Evolutionary conservation across 495 filamentous ascomycete genomes (phyloP).

Genomic region (Tuber brumale): DNA sequence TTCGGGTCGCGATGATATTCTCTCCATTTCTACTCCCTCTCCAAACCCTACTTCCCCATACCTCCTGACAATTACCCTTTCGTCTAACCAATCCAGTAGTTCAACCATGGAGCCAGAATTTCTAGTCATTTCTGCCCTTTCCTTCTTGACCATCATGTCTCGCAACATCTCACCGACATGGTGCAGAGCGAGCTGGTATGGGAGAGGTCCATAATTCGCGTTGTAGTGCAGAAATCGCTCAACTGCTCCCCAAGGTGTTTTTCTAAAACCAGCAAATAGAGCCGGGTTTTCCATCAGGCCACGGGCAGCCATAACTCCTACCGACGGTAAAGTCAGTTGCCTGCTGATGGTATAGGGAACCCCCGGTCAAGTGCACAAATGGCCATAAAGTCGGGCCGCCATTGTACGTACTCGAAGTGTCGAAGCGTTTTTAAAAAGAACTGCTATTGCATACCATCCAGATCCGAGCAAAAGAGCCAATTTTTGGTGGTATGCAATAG

Average conservation of each 20-base stretch:
- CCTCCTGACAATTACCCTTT: constrained; percentile 38
- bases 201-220: constrained; percentile 50
- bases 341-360: neutral
- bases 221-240: constrained; percentile 52
- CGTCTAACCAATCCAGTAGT: constrained; percentile 57
- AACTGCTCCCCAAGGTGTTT: constrained; percentile 56
- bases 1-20: constrained; percentile 9
- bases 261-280: constrained; percentile 51
- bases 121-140: constrained; percentile 50
- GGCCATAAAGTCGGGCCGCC: neutral
- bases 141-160: constrained; percentile 50
- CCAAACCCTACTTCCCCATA: constrained; percentile 40
- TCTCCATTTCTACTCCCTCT: constrained; percentile 28
- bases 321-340: constrained; percentile 42
- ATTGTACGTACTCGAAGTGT: too few relatives aligned
- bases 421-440: too few relatives aligned
- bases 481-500: too few relatives aligned
- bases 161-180: constrained; percentile 59
- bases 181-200: constrained; percentile 55
- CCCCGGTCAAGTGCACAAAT: neutral
- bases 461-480: too few relatives aligned
- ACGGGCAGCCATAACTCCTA: constrained; percentile 60
- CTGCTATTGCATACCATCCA: too few relatives aligned
- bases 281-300: constrained; percentile 58
- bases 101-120: constrained; percentile 51